Conservation (phyloP, 2,329 filamentous ascomycete species). For the Meredithiella fracta region DNA sequence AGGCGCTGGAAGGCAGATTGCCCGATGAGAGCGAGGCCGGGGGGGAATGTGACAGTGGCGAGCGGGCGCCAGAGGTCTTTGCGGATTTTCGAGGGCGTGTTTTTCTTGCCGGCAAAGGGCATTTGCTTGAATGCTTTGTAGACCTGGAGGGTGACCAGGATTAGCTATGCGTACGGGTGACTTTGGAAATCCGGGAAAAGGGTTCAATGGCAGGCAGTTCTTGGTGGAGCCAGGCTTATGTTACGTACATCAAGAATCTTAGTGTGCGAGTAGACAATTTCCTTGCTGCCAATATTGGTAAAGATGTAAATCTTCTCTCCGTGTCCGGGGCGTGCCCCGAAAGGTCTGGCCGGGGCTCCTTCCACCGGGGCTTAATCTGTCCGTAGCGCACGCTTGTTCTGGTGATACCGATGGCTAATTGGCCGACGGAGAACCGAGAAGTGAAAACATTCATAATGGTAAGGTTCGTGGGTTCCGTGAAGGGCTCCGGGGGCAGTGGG, state of each 20-base stretch:
- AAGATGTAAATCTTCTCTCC: slow-evolving; percentile 44
- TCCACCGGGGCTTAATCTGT: slow-evolving; percentile 17
- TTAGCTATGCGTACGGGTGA: neutral
- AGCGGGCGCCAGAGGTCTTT: slow-evolving; percentile 52
- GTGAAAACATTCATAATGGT: slow-evolving; percentile 19
- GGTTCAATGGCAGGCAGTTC: neutral
- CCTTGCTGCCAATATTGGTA: slow-evolving; percentile 31
- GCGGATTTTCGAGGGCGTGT: slow-evolving; percentile 43
- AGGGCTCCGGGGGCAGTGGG: neutral
- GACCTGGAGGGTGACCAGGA: slow-evolving; percentile 18
- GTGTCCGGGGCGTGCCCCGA: slow-evolving; percentile 24
- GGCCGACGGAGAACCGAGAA: slow-evolving; percentile 22
- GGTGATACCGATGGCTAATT: slow-evolving; percentile 27
- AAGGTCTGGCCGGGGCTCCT: slow-evolving; percentile 16
- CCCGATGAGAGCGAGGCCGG: slow-evolving; percentile 35
- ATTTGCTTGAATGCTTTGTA: slow-evolving; percentile 37
- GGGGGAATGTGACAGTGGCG: slow-evolving; percentile 41
- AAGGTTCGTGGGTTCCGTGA: neutral
- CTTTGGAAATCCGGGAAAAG: neutral
- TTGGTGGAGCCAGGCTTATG: neutral
- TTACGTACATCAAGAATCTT: slow-evolving; percentile 29
- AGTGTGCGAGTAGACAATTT: slow-evolving; percentile 36
- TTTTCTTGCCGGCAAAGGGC: slow-evolving; percentile 52
- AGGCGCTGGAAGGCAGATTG: slow-evolving; percentile 45
- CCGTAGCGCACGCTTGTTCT: slow-evolving; percentile 28